Evolutionary conservation across 108 stramenopile genomes (phyloP).

Genomic region (Stephanodiscus triporus): DNA sequence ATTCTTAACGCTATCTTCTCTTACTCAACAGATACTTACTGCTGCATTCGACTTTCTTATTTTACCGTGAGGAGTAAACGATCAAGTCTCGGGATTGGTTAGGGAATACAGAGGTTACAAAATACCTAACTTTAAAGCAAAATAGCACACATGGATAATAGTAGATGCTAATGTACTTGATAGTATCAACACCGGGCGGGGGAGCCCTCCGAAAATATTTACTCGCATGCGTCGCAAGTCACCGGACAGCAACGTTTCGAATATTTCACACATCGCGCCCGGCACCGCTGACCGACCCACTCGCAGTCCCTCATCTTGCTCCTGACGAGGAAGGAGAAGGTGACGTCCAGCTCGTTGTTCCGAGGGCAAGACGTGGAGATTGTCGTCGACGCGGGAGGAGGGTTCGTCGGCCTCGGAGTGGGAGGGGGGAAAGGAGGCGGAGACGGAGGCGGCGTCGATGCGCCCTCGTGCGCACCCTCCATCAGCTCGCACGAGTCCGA

Average conservation of each 20-base stretch:
- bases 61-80: too few relatives aligned
- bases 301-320: background rate
- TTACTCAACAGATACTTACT: too few relatives aligned
- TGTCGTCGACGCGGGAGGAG: background rate
- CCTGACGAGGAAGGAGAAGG: constrained; percentile 5
- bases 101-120: too few relatives aligned
- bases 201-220: too few relatives aligned
- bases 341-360: constrained; percentile 7
- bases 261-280: constrained; percentile 7
- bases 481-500: constrained; percentile 21
- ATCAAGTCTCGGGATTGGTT: too few relatives aligned
- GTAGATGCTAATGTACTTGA: too few relatives aligned
- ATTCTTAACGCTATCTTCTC: too few relatives aligned
- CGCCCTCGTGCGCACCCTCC: background rate
- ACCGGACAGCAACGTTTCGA: constrained; percentile 26
- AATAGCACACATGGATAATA: too few relatives aligned
- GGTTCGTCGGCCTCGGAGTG: background rate
- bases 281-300: constrained; percentile 17
- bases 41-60: too few relatives aligned
- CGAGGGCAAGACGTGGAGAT: background rate
- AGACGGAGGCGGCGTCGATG: background rate
- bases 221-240: constrained; percentile 3
- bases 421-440: background rate
- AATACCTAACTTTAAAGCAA: too few relatives aligned
- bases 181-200: too few relatives aligned